Conservation (phyloP, 2,329 filamentous ascomycete genomes). For the Pseudogymnoascus sp. region DNA sequence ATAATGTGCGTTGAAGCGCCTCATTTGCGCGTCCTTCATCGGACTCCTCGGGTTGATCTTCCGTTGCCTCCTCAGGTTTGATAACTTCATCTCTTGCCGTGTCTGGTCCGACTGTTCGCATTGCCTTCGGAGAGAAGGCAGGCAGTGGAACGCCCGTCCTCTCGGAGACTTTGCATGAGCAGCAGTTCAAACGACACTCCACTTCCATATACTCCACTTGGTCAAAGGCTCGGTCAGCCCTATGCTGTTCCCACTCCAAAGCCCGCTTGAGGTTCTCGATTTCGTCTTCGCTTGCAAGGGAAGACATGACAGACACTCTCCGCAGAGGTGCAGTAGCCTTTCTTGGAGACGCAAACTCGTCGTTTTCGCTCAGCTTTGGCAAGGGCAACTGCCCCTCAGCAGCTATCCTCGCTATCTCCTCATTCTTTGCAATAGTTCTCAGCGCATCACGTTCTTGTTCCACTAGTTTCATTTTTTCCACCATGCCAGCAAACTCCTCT, state of each 20-base stretch:
- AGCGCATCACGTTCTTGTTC: slow-evolving; percentile 69
- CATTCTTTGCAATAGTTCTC: slow-evolving; percentile 62
- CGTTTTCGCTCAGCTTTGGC: slow-evolving; percentile 46
- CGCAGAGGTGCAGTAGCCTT: slow-evolving; percentile 40
- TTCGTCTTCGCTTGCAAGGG: slow-evolving; percentile 40
- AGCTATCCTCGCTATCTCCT: slow-evolving; percentile 64
- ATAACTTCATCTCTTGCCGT: background rate
- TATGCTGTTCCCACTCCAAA: slow-evolving; percentile 39
- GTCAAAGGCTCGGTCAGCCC: slow-evolving; percentile 61
- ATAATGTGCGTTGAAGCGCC: slow-evolving; percentile 27
- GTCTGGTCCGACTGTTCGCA: background rate
- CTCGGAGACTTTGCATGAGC: slow-evolving; percentile 40
- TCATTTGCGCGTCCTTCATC: background rate
- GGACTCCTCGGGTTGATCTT: background rate
- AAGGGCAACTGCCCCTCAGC: slow-evolving; percentile 62
- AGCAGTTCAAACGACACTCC: slow-evolving; percentile 62
- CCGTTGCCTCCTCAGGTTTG: background rate
- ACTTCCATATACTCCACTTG: slow-evolving; percentile 68
- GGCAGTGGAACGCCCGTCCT: slow-evolving; percentile 14
- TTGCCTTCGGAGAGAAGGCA: background rate
- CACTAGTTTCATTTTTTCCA: slow-evolving; percentile 53
- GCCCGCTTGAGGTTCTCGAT: slow-evolving; percentile 36
- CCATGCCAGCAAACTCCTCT: slow-evolving; percentile 57
- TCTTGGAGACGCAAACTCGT: slow-evolving; percentile 54
- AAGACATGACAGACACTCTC: slow-evolving; percentile 44